Percentiles rank a stretch among this genome's conserved stretches.
These are phyloP conservation scores for Gastrodia elata DNA, from an alignment of 106 monocot species.

Conservation along the genomic window DNA sequence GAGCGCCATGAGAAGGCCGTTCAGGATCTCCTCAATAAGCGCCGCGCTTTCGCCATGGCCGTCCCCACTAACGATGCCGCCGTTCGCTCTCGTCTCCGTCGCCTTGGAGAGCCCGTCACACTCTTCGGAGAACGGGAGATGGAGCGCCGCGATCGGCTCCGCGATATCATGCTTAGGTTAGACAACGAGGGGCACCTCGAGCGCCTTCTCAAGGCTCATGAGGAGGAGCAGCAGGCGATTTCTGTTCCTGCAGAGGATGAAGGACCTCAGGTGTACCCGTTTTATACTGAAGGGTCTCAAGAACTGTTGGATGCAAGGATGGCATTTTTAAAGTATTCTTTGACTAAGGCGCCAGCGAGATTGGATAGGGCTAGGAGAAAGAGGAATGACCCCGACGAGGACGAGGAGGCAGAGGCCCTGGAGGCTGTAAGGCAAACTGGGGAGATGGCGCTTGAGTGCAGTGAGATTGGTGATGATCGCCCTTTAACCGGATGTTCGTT, in stretches of 20 bases:
- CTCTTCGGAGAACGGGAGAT: conserved; percentile 98
- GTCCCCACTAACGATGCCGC: conserved; percentile 92
- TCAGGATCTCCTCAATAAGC: conserved; percentile 76
- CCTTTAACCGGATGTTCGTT: conserved; percentile 88
- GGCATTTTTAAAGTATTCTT: conserved; percentile 53
- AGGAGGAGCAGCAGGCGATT: conserved; percentile 34
- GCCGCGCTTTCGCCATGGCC: conserved; percentile 86
- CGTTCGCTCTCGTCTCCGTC: conserved; percentile 82
- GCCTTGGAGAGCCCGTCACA: conserved; percentile 84
- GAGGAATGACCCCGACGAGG: conserved; percentile 94
- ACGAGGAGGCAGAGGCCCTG: conserved; percentile 64
- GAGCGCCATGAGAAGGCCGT: conserved; percentile 83
- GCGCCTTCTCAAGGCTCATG: conserved; percentile 47
- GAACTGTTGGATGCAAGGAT: conserved; percentile 60
- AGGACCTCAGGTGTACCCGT: conserved; percentile 53
- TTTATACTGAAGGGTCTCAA: conserved; percentile 72
- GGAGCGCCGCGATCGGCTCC: conserved; percentile 91
- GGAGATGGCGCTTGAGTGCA: conserved; percentile 60
- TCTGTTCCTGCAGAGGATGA: conserved; percentile 30
- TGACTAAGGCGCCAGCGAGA: conserved; percentile 42
- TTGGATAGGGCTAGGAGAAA: conserved; percentile 67
- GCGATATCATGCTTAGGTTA: conserved; percentile 66
- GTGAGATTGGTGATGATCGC: conserved; percentile 90
- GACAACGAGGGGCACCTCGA: conserved; percentile 81
- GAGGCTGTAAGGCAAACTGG: conserved; percentile 39